A percentile compares a stretch with the other conserved stretches of the same genome.
These are phyloP conservation scores for Termitomyces sp. DNA, from an alignment of 768 basidiomycete genomes.

Conservation along the genomic window DNA sequence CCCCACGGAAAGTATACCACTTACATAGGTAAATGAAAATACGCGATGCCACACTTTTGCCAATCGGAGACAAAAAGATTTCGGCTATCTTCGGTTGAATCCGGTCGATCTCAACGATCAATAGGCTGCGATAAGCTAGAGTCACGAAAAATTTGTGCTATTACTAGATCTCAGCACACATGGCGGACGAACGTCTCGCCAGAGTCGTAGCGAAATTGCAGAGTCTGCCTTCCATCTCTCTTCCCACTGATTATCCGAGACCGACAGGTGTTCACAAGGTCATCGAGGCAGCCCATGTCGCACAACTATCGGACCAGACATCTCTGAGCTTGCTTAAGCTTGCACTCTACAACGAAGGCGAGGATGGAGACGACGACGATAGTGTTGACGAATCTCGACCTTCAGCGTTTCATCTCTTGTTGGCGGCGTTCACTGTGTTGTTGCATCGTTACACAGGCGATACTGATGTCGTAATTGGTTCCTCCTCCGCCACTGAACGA, in stretches of 20 bases:
- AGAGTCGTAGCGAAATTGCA: slow-evolving; percentile 66
- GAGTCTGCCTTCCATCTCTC: slow-evolving; percentile 81
- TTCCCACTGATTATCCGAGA: slow-evolving; percentile 95
- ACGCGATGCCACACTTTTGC: neutral
- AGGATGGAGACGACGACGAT: slow-evolving; percentile 46
- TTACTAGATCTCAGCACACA: slow-evolving; percentile 10
- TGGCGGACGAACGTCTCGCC: slow-evolving; percentile 44
- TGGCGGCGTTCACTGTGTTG: slow-evolving; percentile 89
- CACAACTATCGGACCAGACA: slow-evolving; percentile 70
- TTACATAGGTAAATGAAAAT: too few relatives aligned
- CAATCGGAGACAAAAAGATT: neutral
- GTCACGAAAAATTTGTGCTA: neutral
- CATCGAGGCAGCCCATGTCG: slow-evolving; percentile 78
- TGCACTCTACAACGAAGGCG: slow-evolving; percentile 64
- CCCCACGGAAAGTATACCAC: too few relatives aligned
- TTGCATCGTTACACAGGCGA: slow-evolving; percentile 96
- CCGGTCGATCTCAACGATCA: neutral
- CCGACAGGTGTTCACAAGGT: slow-evolving; percentile 68
- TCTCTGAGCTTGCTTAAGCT: slow-evolving; percentile 81
- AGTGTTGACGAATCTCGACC: slow-evolving; percentile 42
- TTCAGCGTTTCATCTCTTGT: slow-evolving; percentile 86
- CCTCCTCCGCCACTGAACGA: slow-evolving; percentile 70
- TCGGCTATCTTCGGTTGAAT: neutral
- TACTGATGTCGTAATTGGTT: slow-evolving; percentile 88
- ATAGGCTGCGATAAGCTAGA: neutral